A percentile compares a stretch with the other conserved stretches of the same genome.
Evolutionary conservation across 148 eudicot genomes (phyloP).

Genomic region (Vaccinium corymbosum): DNA sequence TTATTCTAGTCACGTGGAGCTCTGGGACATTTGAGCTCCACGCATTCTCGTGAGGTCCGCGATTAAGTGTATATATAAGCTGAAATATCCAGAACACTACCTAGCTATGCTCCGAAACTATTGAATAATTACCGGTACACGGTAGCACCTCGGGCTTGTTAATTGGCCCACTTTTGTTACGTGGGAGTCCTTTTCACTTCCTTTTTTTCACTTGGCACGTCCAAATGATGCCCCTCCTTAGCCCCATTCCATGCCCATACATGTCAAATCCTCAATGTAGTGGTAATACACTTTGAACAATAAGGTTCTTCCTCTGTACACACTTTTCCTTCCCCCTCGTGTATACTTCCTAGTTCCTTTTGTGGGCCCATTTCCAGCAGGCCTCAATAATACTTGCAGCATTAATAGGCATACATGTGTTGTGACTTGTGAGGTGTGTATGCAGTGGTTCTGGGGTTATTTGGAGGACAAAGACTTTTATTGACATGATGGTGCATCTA

Average conservation of each 20-base stretch:
- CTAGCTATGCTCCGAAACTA: too few species aligned
- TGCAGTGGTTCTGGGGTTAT: neutral
- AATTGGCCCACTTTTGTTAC: neutral
- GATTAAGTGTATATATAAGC: too few species aligned
- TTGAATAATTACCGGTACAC: neutral
- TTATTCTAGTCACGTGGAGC: too few species aligned
- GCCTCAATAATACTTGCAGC: neutral
- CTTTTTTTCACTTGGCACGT: neutral
- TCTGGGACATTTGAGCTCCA: too few species aligned
- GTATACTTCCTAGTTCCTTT: neutral
- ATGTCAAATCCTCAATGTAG: neutral
- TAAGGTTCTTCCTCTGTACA: neutral
- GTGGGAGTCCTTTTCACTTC: neutral
- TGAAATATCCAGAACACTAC: too few species aligned
- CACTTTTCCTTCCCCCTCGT: neutral
- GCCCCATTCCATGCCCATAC: neutral
- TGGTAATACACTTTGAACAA: neutral
- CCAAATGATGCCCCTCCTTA: constrained; percentile 3
- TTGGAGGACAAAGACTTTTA: neutral
- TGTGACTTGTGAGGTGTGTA: neutral
- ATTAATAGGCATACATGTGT: neutral
- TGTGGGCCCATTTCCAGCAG: neutral
- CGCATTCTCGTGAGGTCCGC: too few species aligned
- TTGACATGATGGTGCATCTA: neutral
- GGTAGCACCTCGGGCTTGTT: neutral